Conservation (phyloP, 306 rosid species). For the Vachellia collinsii region DNA sequence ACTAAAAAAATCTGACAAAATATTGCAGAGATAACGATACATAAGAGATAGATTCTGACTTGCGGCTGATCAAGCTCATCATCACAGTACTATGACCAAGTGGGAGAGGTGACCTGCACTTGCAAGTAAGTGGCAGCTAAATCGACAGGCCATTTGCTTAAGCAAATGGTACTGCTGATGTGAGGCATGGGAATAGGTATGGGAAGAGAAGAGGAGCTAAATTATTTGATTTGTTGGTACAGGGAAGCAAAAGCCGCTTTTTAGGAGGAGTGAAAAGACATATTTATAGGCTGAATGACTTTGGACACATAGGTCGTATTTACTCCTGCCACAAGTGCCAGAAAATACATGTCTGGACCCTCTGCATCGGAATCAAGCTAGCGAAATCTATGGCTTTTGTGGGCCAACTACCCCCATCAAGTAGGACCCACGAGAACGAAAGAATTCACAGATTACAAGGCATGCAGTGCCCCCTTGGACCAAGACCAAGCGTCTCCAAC, state of each 20-base stretch:
- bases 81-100: conserved; percentile 14
- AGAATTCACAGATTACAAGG: background rate
- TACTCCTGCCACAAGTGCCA: conserved; percentile 26
- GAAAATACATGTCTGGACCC: conserved; percentile 15
- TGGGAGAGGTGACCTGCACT: background rate
- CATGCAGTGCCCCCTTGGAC: background rate
- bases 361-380: conserved; percentile 17
- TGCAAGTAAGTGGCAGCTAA: background rate
- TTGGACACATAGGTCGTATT: background rate
- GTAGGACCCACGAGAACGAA: conserved; percentile 39
- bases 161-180: no score
- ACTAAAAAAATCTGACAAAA: background rate
- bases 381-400: conserved; percentile 29
- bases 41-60: background rate
- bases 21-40: background rate
- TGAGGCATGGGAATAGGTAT: background rate
- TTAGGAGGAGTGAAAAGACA: background rate
- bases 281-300: background rate
- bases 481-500: background rate
- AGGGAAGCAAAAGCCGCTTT: background rate
- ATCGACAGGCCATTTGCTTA: background rate
- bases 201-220: background rate
- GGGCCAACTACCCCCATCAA: conserved; percentile 28
- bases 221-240: background rate
- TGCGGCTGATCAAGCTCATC: conserved; percentile 20